A percentile compares a stretch with the other conserved stretches of the same genome.
These are phyloP conservation scores for Pyrus pyrifolia DNA, from an alignment of 306 rosid species.

Conservation along the genomic window DNA sequence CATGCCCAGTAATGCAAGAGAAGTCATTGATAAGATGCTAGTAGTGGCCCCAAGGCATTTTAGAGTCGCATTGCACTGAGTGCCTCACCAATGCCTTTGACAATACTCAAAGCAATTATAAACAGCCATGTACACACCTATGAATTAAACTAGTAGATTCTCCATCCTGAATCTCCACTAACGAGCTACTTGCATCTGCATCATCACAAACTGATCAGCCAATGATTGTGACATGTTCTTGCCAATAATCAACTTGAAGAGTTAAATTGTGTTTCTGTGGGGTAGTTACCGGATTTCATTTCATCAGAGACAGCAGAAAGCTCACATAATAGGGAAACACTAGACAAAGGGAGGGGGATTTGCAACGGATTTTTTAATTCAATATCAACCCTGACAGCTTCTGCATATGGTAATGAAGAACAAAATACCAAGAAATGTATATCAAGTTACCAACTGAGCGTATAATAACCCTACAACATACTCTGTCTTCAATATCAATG, in stretches of 20 bases:
- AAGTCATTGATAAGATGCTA: not conserved
- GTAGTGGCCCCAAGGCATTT: not conserved
- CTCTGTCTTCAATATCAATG: not conserved
- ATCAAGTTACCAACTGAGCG: not conserved
- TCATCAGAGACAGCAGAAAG: slow-evolving; percentile 51
- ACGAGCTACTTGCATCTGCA: slow-evolving; percentile 50
- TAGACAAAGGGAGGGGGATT: slow-evolving; percentile 64
- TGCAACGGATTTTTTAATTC: slow-evolving; percentile 85
- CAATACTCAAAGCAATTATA: not conserved
- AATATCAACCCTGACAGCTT: slow-evolving; percentile 74
- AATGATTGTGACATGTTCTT: slow-evolving; percentile 5
- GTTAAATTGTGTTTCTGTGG: slow-evolving; percentile 1
- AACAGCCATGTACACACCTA: slow-evolving; percentile 27
- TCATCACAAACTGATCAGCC: slow-evolving; percentile 24
- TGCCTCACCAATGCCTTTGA: not conserved
- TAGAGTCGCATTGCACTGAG: not conserved
- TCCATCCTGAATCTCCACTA: slow-evolving; percentile 25
- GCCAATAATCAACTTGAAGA: slow-evolving; percentile 8
- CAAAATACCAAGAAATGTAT: not conserved
- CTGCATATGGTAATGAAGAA: slow-evolving; percentile 44
- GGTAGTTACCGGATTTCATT: slow-evolving; percentile 39
- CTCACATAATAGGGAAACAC: slow-evolving; percentile 69
- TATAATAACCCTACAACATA: not conserved
- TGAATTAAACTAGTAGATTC: slow-evolving; percentile 18
- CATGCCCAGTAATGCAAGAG: not conserved